phyloP scores from a whole-genome alignment of 139 green algal species.

The Raphidocelis subcapitata region DNA sequence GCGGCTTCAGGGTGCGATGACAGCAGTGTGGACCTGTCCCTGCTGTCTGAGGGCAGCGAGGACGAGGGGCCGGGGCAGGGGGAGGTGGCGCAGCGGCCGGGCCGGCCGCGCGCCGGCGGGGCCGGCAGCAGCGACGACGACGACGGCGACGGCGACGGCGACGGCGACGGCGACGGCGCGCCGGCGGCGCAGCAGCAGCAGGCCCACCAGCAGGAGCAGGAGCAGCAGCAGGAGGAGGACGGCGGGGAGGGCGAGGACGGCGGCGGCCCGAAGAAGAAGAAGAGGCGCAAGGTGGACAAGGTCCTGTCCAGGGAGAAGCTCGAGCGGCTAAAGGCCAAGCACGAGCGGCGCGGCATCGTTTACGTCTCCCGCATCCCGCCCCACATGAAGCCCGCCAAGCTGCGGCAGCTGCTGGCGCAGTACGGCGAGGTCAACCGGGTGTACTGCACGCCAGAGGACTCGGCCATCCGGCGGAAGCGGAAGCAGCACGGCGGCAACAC shows the following conservation, averaged over 20 bases:
- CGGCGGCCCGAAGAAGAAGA: background rate
- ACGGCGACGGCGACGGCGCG: too few relatives aligned
- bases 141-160: background rate
- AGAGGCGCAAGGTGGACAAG: conserved; percentile 38
- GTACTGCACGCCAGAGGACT: conserved; percentile 86
- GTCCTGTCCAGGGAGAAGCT: conserved; percentile 46
- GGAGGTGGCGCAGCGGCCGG: background rate
- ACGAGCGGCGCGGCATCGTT: conserved; percentile 67
- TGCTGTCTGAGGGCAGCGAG: background rate
- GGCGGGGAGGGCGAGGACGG: background rate
- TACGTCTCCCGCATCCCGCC: conserved; percentile 78
- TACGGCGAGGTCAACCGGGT: conserved; percentile 78
- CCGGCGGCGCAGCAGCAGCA: background rate
- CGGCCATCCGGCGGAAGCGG: conserved; percentile 25
- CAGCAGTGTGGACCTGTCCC: conserved; percentile 1
- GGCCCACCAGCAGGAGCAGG: background rate
- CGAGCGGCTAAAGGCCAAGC: conserved; percentile 45
- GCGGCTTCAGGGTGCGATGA: background rate
- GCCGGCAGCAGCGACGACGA: background rate
- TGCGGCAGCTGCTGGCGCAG: conserved; percentile 82
- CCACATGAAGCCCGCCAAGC: conserved; percentile 86
- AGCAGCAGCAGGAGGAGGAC: conserved; percentile 12
- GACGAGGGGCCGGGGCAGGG: background rate
- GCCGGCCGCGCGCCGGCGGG: background rate
- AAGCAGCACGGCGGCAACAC: conserved; percentile 70